Percentiles rank a stretch among this genome's conserved stretches.
These are phyloP conservation scores for Luzula sylvatica DNA, from an alignment of 176 grass and related monocot species.

Conservation along the genomic window DNA sequence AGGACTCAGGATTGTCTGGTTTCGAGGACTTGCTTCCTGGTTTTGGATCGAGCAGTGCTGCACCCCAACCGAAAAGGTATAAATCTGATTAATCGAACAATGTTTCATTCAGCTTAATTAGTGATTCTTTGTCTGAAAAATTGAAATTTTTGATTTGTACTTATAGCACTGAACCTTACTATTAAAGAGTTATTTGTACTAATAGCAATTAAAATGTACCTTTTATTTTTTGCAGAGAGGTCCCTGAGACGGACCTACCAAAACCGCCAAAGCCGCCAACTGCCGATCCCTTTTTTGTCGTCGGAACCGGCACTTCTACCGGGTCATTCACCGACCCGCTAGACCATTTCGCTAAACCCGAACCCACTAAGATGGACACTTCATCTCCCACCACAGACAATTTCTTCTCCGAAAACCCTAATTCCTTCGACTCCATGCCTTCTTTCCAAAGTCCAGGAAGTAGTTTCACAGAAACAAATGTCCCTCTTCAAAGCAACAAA, in stretches of 20 bases:
- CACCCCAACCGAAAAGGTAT: slow-evolving; percentile 30
- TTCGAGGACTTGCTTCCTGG: slow-evolving; percentile 83
- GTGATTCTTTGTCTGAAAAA: not conserved
- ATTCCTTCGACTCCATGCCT: slow-evolving; percentile 29
- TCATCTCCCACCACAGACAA: slow-evolving; percentile 24
- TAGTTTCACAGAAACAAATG: too few relatives aligned
- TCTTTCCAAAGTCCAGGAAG: slow-evolving; percentile 30
- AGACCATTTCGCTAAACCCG: slow-evolving; percentile 14
- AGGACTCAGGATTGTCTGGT: slow-evolving; percentile 16
- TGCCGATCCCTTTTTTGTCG: slow-evolving; percentile 58
- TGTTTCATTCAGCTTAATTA: too few relatives aligned
- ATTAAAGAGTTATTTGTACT: too few relatives aligned
- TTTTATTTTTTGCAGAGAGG: slow-evolving; percentile 48
- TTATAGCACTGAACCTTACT: not conserved
- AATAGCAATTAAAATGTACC: slow-evolving; percentile 11
- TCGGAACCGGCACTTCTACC: slow-evolving; percentile 44
- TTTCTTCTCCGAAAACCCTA: slow-evolving; percentile 36
- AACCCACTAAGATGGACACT: slow-evolving; percentile 27
- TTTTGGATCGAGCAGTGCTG: slow-evolving; percentile 37
- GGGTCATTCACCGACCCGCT: slow-evolving; percentile 49
- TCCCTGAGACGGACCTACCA: slow-evolving; percentile 23
- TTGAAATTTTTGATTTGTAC: slow-evolving; percentile 5
- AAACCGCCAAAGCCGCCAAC: slow-evolving; percentile 29
- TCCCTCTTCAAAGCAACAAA: slow-evolving; percentile 20
- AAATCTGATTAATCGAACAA: slow-evolving; percentile 15